Evolutionary conservation across 1,139 yeast genomes (phyloP).

Genomic region (Taphrina deformans): DNA sequence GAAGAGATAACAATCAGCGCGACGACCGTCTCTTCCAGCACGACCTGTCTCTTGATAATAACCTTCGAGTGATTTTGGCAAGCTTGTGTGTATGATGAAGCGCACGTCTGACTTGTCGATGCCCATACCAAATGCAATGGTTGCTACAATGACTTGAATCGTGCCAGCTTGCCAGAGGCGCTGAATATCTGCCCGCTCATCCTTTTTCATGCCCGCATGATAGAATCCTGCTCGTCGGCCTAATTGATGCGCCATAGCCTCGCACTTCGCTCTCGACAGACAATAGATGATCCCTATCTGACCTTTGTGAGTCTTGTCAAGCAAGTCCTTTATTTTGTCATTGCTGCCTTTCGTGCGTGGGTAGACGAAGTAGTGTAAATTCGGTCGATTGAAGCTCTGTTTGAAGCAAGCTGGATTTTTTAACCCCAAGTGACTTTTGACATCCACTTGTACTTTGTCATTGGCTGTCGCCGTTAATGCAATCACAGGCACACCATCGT

Average conservation of each 20-base stretch:
- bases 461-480: slow-evolving; percentile 98
- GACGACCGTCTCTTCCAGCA: slow-evolving; percentile 92
- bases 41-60: slow-evolving; percentile 99
- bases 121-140: slow-evolving; percentile 99
- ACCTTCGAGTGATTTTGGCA: slow-evolving; percentile 90
- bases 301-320: slow-evolving; percentile 55
- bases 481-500: slow-evolving; percentile 84
- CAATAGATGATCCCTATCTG: slow-evolving; percentile 91
- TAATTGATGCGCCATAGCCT: slow-evolving; percentile 68
- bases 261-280: slow-evolving; percentile 86
- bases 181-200: slow-evolving; percentile 70
- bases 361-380: slow-evolving; percentile 74
- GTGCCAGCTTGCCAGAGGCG: slow-evolving; percentile 74
- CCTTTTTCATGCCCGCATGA: slow-evolving; percentile 91
- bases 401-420: slow-evolving; percentile 57
- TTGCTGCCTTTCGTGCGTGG: slow-evolving; percentile 57
- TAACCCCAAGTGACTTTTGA: slow-evolving; percentile 68
- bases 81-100: slow-evolving; percentile 82
- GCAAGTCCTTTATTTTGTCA: slow-evolving; percentile 60
- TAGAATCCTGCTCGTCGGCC: slow-evolving; percentile 50
- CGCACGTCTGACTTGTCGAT: slow-evolving; percentile 95
- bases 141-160: slow-evolving; percentile 83
- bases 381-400: slow-evolving; percentile 83
- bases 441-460: slow-evolving; percentile 84
- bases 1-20: slow-evolving; percentile 77